These are phyloP conservation scores for Nitzschia sp. DNA, from an alignment of 108 stramenopile species.

Conservation along the genomic window DNA sequence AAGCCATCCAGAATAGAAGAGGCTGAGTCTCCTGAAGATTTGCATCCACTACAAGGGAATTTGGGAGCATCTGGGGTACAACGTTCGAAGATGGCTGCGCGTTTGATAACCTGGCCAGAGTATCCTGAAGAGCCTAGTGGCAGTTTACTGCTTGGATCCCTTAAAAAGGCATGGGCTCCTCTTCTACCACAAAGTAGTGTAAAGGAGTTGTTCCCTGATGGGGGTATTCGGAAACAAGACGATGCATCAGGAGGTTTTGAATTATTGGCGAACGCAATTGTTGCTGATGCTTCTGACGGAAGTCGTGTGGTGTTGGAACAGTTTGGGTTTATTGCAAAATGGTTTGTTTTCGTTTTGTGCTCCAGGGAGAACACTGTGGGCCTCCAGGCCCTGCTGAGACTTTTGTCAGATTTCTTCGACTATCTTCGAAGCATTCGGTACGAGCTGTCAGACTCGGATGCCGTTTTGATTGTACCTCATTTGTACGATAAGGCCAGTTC, in stretches of 20 bases:
- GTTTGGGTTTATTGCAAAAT: constrained; percentile 76
- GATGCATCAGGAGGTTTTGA: constrained; percentile 67
- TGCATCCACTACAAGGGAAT: constrained; percentile 19
- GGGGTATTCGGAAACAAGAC: constrained; percentile 73
- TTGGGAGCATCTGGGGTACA: constrained; percentile 11
- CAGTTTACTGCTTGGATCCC: constrained; percentile 21
- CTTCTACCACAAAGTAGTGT: constrained; percentile 45
- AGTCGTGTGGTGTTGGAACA: constrained; percentile 50
- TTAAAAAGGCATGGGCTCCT: constrained; percentile 70
- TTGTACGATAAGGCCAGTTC: constrained; percentile 76
- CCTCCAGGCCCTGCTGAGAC: constrained; percentile 56
- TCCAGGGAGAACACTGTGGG: constrained; percentile 76
- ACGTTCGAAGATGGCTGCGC: constrained; percentile 25
- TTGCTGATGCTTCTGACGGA: constrained; percentile 46
- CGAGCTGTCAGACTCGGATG: constrained; percentile 67
- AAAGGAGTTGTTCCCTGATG: constrained; percentile 61
- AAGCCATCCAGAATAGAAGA: background rate
- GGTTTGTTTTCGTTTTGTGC: constrained; percentile 66
- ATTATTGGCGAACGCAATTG: constrained; percentile 54
- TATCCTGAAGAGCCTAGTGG: constrained; percentile 80
- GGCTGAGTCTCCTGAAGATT: background rate
- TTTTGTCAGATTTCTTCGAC: constrained; percentile 45
- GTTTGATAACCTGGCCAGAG: constrained; percentile 64
- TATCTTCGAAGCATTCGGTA: constrained; percentile 38
- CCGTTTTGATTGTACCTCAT: constrained; percentile 58